These are phyloP conservation scores for Annona squamosa DNA, from an alignment of 164 flowering plant genomes.

Conservation along the genomic window DNA sequence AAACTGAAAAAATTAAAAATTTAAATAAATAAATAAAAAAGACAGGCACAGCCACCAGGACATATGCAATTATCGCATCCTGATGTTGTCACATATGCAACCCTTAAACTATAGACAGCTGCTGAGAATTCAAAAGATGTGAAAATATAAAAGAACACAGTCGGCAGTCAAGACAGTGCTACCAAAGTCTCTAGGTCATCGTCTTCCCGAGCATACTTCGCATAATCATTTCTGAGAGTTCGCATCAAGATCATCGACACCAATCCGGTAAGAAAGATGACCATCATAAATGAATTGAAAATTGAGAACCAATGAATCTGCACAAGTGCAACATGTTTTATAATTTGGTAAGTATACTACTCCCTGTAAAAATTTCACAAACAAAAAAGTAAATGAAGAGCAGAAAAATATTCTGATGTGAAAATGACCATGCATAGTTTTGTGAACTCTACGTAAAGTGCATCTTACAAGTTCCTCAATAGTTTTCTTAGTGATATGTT, in stretches of 20 bases:
- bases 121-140: background rate
- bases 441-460: background rate
- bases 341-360: background rate
- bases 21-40: background rate
- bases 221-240: conserved; percentile 96
- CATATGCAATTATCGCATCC: too few relatives aligned
- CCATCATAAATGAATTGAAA: conserved; percentile 99
- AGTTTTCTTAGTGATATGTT: background rate
- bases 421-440: background rate
- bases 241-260: conserved; percentile 99
- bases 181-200: conserved; percentile 96
- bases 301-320: conserved; percentile 99
- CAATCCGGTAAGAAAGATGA: conserved; percentile 94
- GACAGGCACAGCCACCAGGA: background rate
- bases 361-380: background rate
- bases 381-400: background rate
- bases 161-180: conserved; percentile 8
- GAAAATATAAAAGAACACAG: background rate
- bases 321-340: conserved; percentile 9
- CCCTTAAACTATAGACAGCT: too few relatives aligned
- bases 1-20: too few relatives aligned
- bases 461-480: conserved; percentile 4
- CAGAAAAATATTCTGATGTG: background rate
- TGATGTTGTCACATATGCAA: too few relatives aligned
- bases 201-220: conserved; percentile 96